Base-by-base conservation (phyloP, 768 basidiomycete species). In the Hypholoma sublateritium region DNA sequence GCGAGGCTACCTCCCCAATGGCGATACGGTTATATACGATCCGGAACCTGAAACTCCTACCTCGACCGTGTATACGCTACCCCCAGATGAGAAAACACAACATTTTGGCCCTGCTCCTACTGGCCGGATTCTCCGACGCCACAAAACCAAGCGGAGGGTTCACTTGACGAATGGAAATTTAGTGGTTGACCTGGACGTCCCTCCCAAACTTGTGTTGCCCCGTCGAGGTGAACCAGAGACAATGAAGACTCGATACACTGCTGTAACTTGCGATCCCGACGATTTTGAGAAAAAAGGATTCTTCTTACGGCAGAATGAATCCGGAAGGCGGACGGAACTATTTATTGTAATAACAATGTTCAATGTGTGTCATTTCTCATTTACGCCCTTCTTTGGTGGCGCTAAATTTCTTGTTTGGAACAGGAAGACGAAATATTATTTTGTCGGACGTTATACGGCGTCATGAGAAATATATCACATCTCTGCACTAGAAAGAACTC, bases 301-400 rank as follows among this genome's bases (percentile, higher is more conserved):
- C 70, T 90, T 87, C 58, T 78, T 98, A 28, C 80, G 95, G 50
- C 95, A 97, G 68, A 89, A 89, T 66, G 83, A 91, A 65, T 82
- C 74, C 59, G 85, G 86, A 28, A 80, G 94, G 52, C 81, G 87
- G 55, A 97, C 94, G 12, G 95, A 98, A 67, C 69, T 98, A 53
- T 91, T 96, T 74, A 89, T 98, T 68, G 91, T 93, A 56, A 90
- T 98, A 65, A 98, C 95, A 21, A 94, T 97, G 93, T 97, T 89
- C 69, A 97, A 97, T 69, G 95, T 96, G 70, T 55, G 64, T 61
- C 47, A 32, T 32, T 3, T 5, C 16, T 34, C 8, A 13, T 34
- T 34, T 8, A 52, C n/a, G 48, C 24, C n/a, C 24, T 37, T 39
- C 24, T 37, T 39, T 21, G 11, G 49, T 32, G n/a, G n/a, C 57